Percentiles rank a stretch among this genome's conserved stretches.
phyloP scores from a whole-genome alignment of 805 yeast species.

The Yamadazyma endophytica region DNA sequence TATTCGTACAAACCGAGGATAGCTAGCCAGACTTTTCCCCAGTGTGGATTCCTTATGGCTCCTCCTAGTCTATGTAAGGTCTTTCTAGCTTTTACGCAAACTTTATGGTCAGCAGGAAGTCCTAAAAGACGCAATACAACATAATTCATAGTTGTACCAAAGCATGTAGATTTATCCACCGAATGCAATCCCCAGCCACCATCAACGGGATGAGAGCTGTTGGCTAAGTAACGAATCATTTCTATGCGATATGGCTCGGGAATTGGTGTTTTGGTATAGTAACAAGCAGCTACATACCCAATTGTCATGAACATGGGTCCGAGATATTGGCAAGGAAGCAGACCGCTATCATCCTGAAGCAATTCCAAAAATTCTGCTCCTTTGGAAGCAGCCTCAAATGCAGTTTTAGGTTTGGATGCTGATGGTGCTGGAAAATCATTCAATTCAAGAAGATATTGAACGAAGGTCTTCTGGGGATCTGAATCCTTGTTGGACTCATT shows the following conservation, averaged over 20 bases:
- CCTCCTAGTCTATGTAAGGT: constrained; percentile 79
- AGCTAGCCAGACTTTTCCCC: constrained; percentile 96
- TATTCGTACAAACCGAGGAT: constrained; percentile 77
- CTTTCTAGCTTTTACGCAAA: constrained; percentile 67
- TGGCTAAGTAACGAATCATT: constrained; percentile 80
- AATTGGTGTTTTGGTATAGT: constrained; percentile 64
- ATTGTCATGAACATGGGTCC: constrained; percentile 98
- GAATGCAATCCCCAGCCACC: constrained; percentile 99
- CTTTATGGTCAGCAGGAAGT: constrained; percentile 66
- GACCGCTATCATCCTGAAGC: constrained; percentile 74
- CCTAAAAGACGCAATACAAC: constrained; percentile 80
- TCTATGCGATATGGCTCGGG: constrained; percentile 65
- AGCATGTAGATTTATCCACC: constrained; percentile 88
- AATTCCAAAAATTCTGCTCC: constrained; percentile 67
- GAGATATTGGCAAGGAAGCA: constrained; percentile 86
- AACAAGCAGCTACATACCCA: constrained; percentile 75
- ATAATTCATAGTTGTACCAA: constrained; percentile 89
- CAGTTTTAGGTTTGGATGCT: constrained; percentile 37
- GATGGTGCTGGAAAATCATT: constrained; percentile 35
- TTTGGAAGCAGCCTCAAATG: constrained; percentile 61
- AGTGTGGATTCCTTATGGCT: constrained; percentile 86
- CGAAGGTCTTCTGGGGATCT: constrained; percentile 52
- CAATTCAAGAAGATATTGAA: constrained; percentile 50
- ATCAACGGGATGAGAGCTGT: constrained; percentile 92
- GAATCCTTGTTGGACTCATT: constrained; percentile 29